A percentile compares a stretch with the other conserved stretches of the same genome.
phyloP scores from a whole-genome alignment of 1,139 yeast species.

The Geotrichum klebahnii region DNA sequence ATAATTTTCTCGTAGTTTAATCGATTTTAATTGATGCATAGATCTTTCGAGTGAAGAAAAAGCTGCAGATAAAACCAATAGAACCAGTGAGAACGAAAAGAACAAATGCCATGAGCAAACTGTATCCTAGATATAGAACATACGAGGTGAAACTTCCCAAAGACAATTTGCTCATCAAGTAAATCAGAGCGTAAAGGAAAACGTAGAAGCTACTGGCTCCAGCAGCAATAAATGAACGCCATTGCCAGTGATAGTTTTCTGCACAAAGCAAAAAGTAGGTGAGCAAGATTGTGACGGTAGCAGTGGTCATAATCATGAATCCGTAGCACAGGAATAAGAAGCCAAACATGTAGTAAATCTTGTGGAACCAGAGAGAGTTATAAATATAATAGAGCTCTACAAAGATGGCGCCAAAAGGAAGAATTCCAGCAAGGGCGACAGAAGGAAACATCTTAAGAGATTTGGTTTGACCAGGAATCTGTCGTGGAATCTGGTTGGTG shows the following conservation, averaged over 20 bases:
- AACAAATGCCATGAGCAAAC: constrained; percentile 62
- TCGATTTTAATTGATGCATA: constrained; percentile 86
- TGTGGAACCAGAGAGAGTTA: constrained; percentile 90
- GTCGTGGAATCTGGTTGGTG: constrained; percentile 88
- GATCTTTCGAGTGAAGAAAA: constrained; percentile 72
- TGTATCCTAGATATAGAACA: constrained; percentile 82
- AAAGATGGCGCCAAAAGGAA: constrained; percentile 93
- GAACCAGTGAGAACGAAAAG: constrained; percentile 84
- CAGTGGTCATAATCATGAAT: constrained; percentile 76
- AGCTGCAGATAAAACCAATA: constrained; percentile 73
- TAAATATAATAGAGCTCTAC: constrained; percentile 88
- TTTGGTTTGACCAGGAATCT: constrained; percentile 88
- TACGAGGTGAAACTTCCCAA: constrained; percentile 74
- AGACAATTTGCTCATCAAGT: constrained; percentile 48
- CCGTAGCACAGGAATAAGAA: constrained; percentile 84
- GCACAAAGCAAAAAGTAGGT: constrained; percentile 81
- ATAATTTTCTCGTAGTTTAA: no score
- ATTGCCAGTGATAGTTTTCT: constrained; percentile 95
- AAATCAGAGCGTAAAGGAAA: constrained; percentile 72
- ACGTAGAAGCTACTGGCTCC: constrained; percentile 88
- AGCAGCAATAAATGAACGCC: constrained; percentile 85
- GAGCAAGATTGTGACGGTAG: constrained; percentile 73
- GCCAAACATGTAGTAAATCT: constrained; percentile 95
- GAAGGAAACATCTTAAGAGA: constrained; percentile 66
- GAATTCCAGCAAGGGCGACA: constrained; percentile 74